These are phyloP conservation scores for Dacryopinax primogenitus DNA, from an alignment of 768 basidiomycete species.

Conservation along the genomic window DNA sequence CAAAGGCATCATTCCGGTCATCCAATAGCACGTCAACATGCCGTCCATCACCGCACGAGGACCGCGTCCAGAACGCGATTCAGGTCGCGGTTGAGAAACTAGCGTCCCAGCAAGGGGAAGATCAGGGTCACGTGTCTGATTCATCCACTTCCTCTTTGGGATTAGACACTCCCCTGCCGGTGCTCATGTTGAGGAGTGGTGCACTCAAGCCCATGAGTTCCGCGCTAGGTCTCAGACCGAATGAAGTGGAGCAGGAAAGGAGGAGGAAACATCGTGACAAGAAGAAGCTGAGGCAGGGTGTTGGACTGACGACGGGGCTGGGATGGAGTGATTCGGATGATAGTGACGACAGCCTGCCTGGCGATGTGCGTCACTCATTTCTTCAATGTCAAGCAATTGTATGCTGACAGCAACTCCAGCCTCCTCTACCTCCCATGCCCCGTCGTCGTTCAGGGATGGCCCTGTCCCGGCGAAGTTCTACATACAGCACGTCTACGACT, in stretches of 20 bases:
- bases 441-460: not conserved
- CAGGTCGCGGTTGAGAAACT: not conserved
- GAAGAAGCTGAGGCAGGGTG: constrained; percentile 15
- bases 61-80: not conserved
- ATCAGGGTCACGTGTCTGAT: not conserved
- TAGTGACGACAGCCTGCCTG: not conserved
- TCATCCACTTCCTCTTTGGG: not conserved
- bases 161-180: not conserved
- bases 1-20: not conserved
- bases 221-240: not conserved
- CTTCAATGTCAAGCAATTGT: not conserved
- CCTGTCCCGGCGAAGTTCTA: not conserved
- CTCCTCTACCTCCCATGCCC: not conserved
- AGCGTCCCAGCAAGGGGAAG: not conserved
- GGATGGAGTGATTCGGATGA: constrained; percentile 17
- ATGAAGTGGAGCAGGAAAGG: not conserved
- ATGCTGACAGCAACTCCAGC: not conserved
- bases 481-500: not conserved
- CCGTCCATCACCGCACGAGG: not conserved
- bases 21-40: not conserved
- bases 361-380: not conserved
- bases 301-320: constrained; percentile 17
- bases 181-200: not conserved
- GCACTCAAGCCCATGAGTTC: not conserved
- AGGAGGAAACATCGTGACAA: constrained; percentile 17